Evolutionary conservation across 1,284 basidiomycete species (phyloP), one percentile per base, ranked within the genome.

Genomic region (Boletellus deceptivus): DNA sequence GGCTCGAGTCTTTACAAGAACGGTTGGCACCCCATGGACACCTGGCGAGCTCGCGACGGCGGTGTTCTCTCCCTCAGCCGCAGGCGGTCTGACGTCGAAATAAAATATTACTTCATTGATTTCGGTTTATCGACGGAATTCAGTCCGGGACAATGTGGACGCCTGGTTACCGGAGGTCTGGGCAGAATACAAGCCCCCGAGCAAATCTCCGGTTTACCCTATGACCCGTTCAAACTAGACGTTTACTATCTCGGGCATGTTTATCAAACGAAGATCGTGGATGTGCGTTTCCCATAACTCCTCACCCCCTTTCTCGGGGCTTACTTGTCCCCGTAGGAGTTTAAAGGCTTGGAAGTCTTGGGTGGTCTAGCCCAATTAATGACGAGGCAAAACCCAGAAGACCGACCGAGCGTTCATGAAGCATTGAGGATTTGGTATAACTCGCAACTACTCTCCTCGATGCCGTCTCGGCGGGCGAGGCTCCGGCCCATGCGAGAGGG

Each of bases 41-140:
- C 43, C 2, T 49, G 40, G 43, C 6, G 2, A 25, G 53, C 50
- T 1, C 59, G 49, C 6, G 24, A 65, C 10, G 48, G 45, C 5
- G 17, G 17, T 0, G 44, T 48, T 17, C 27, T 50, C 1, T 18
- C 13, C 1, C 42, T 37, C 1, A 33, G 29, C 10, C 43, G 45
- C 18, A 50, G 46, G 2, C 58, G 62, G 0, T 65, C 55, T 0
- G 55, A 59, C 17, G 39, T 24, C 20, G 43, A 59, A 4, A 63
- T 63, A 6, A 59, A 39, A 6, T 69, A 68, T 45, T 58, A 56
- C 29, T 58, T 65, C 2, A 59, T 69, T 13, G 67, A 65, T 45
- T 70, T 64, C 29, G 59, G 64, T 0, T 9, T 59, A 1, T 62
- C 61, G 0, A 50, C 43, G 0, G 3, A 45, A 4, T 53, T 62